Evolutionary conservation across 106 monocot genomes (phyloP).

Genomic region (Dendrobium nobile): DNA sequence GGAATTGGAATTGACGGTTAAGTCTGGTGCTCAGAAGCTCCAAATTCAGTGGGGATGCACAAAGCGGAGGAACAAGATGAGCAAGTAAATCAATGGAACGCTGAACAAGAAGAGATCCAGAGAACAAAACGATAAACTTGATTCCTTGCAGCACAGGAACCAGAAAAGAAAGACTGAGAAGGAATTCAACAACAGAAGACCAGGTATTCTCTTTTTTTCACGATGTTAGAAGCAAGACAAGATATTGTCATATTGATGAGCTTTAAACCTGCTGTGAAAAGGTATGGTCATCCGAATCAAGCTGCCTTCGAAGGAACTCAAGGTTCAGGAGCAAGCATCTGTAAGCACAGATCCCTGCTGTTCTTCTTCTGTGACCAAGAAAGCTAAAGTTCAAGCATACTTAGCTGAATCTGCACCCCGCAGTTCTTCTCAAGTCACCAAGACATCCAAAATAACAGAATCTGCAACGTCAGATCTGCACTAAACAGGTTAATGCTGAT

Average conservation of each 20-base stretch:
- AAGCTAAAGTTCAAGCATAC: no score
- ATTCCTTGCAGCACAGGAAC: background rate
- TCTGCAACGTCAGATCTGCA: no score
- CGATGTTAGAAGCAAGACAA: slow-evolving; percentile 4
- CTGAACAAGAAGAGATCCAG: slow-evolving; percentile 16
- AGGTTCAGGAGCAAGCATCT: background rate
- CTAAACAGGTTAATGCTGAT: no score
- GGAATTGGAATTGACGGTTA: slow-evolving; percentile 44
- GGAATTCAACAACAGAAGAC: slow-evolving; percentile 55
- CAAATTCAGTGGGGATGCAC: slow-evolving; percentile 21
- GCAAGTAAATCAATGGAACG: background rate
- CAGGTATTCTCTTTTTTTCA: slow-evolving; percentile 10
- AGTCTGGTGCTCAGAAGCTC: slow-evolving; percentile 34
- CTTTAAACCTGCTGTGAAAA: background rate
- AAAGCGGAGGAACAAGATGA: no score
- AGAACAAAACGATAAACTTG: slow-evolving; percentile 17
- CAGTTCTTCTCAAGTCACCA: no score
- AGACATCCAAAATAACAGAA: no score
- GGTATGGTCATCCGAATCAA: slow-evolving; percentile 36
- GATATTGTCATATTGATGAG: slow-evolving; percentile 23
- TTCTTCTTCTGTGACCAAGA: no score
- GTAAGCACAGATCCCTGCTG: background rate
- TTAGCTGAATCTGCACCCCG: no score
- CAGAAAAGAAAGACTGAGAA: slow-evolving; percentile 30
- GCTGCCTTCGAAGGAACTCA: slow-evolving; percentile 18